phyloP scores from a whole-genome alignment of 495 filamentous ascomycete genomes.

The Evernia prunastri region DNA sequence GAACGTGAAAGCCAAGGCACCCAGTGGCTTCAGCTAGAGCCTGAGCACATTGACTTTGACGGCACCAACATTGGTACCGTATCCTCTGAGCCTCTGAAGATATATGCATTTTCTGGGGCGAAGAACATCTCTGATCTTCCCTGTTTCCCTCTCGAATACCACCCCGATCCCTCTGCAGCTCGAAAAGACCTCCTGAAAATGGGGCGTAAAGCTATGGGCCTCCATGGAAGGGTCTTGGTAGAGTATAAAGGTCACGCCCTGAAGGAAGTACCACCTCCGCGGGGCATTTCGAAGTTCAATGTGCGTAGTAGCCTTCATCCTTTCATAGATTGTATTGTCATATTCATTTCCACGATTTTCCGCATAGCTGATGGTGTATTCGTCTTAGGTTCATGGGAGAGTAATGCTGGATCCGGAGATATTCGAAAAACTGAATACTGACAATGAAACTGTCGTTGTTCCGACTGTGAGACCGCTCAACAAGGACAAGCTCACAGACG shows the following conservation, averaged over 20 bases:
- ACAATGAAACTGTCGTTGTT: not conserved
- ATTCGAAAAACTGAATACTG: not conserved
- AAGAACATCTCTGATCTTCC: conserved; percentile 6
- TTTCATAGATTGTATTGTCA: no score
- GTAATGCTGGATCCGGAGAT: not conserved
- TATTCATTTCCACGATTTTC: no score
- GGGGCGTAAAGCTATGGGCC: not conserved
- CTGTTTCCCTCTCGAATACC: not conserved
- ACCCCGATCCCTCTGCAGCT: not conserved
- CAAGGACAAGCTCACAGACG: not conserved
- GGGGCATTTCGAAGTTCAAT: not conserved
- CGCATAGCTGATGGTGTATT: not conserved
- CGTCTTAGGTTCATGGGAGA: not conserved
- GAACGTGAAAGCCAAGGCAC: not conserved
- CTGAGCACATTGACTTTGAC: conserved; percentile 4
- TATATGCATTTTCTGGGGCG: not conserved
- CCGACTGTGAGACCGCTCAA: not conserved
- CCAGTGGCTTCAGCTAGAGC: not conserved
- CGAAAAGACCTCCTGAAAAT: not conserved
- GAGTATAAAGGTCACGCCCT: not conserved
- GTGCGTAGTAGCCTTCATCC: not conserved
- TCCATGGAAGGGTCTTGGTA: not conserved
- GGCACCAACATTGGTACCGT: not conserved
- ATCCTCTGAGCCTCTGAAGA: not conserved
- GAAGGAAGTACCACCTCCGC: not conserved